Evolutionary conservation across 2,329 filamentous ascomycete species (phyloP).

Genomic region (Esteya vermicola): DNA sequence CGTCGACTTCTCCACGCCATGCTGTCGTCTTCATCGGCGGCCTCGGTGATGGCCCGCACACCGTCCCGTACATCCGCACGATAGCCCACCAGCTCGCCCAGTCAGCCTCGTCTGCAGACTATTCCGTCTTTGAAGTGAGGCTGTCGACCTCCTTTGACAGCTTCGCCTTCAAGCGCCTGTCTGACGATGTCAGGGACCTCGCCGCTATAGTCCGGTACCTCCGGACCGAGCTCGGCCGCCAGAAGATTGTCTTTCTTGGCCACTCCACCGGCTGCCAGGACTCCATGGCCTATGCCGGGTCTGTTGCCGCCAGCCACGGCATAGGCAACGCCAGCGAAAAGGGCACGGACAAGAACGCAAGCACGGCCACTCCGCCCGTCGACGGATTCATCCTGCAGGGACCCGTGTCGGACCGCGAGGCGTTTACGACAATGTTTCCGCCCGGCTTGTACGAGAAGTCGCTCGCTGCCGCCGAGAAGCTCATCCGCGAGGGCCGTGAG

Average conservation of each 20-base stretch:
- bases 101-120: conserved; percentile 21
- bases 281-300: conserved; percentile 38
- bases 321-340: no score
- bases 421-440: conserved; percentile 30
- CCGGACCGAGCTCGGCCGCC: conserved; percentile 29
- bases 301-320: no score
- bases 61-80: conserved; percentile 39
- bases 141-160: conserved; percentile 38
- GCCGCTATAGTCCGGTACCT: conserved; percentile 38
- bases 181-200: conserved; percentile 39
- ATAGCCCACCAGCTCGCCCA: conserved; percentile 29
- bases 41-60: conserved; percentile 54
- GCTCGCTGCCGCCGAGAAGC: conserved; percentile 33
- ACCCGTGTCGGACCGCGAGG: conserved; percentile 64
- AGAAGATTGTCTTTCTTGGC: conserved; percentile 40
- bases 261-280: conserved; percentile 49
- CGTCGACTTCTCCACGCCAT: conserved; percentile 22
- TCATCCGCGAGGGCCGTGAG: conserved; percentile 39
- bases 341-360: no score
- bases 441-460: conserved; percentile 27
- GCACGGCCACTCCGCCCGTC: conserved; percentile 39
- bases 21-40: conserved; percentile 58
- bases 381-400: conserved; percentile 72
- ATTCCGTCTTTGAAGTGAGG: conserved; percentile 42
- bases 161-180: conserved; percentile 35